These are phyloP conservation scores for Saccharomycopsis schoenii DNA, from an alignment of 805 yeast genomes.

Conservation along the genomic window DNA sequence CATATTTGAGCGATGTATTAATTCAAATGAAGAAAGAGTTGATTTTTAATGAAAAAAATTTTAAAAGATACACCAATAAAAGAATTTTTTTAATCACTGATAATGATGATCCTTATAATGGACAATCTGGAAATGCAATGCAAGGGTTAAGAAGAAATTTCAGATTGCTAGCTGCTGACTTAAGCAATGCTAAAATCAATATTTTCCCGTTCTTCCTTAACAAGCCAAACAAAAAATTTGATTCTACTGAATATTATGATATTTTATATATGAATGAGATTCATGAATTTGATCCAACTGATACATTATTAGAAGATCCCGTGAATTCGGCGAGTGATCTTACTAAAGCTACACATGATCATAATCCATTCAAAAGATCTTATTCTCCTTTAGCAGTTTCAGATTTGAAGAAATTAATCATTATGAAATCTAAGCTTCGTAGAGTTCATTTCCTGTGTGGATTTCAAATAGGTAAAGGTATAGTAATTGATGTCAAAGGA, in stretches of 20 bases:
- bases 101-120: constrained; percentile 54
- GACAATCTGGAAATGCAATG: constrained; percentile 20
- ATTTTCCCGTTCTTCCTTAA: constrained; percentile 59
- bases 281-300: constrained; percentile 13
- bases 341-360: neutral
- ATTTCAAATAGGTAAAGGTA: constrained; percentile 42
- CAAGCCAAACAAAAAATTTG: constrained; percentile 27
- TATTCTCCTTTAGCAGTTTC: neutral
- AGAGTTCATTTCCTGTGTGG: constrained; percentile 56
- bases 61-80: constrained; percentile 39
- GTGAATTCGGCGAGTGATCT: neutral
- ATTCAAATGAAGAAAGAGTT: constrained; percentile 48
- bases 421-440: constrained; percentile 49
- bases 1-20: constrained; percentile 36
- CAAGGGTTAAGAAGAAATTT: constrained; percentile 34
- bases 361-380: neutral
- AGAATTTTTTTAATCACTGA: constrained; percentile 67
- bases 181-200: constrained; percentile 41
- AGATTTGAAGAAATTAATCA: constrained; percentile 38
- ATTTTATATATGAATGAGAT: constrained; percentile 29
- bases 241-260: constrained; percentile 42
- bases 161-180: constrained; percentile 49
- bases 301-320: neutral
- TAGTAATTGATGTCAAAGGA: constrained; percentile 64
- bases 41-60: constrained; percentile 29